Base-by-base conservation (phyloP, 805 yeast species). In the Dipodascopsis uninucleata region DNA sequence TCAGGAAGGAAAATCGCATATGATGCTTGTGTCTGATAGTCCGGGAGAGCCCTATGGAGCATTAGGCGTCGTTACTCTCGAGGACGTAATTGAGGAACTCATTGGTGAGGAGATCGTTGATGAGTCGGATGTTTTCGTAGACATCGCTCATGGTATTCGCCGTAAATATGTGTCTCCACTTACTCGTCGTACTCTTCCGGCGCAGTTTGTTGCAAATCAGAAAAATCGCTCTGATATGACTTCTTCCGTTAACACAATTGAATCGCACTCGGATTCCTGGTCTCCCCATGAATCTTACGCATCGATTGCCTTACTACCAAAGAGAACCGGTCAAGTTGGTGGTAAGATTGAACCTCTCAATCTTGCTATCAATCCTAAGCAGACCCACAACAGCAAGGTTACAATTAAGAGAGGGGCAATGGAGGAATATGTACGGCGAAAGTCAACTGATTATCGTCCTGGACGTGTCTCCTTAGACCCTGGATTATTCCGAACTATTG, bases 81-180 rank as follows among this genome's bases (percentile, higher is more conserved):
- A 90, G 66, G 98, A 90, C 61, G 97, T 90, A n/a, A 93, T 90
- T 61, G 98, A 90, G 65, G 98, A 90, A 67, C 74, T 90, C 53
- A 90, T 90, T 64, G 98, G 98, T 39, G 97, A 90, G 66, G 98
- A 90, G 64, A 90, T 90, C 60, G 90, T 90, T 32, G 98, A 90
- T 62, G 98, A 90, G 67, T 79, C 88, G 20, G 98, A 90, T 62
- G 97, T 93, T 16, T 88, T 84, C 60, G 77, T 89, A 46, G 97
- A 90, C 66, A 84, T 89, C 52, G 86, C 86, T 64, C 84, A 85
- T 53, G 86, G 86, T 48, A 87, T 89, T 60, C 85, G 85, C 20
- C 61, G 74, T 28, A 61, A 61, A 22, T 61, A 63, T 31, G 72
- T 72, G 3, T 68, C 71, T 3, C 73, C 74, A 4, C 37, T 67